Conservation (phyloP, 2,329 filamentous ascomycete species). For the Lachnellula suecica region DNA sequence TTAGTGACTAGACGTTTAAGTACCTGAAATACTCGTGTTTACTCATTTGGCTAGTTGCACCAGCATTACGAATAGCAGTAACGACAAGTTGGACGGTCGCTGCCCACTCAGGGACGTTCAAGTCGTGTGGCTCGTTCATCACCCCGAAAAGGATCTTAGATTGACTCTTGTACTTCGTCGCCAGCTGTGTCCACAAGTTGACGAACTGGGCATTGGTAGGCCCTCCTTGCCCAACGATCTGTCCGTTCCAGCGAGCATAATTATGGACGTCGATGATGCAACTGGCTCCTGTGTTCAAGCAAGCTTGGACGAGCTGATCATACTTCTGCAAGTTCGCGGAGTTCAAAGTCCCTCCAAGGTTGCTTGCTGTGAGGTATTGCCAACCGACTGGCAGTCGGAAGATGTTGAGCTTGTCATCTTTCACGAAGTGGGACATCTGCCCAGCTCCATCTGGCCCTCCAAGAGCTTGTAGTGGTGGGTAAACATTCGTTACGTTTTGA, state of each 20-base stretch:
- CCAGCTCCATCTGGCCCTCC: conserved; percentile 33
- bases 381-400: conserved; percentile 58
- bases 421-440: conserved; percentile 34
- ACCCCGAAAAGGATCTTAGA: conserved; percentile 60
- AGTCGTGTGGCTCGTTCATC: conserved; percentile 62
- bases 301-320: conserved; percentile 55
- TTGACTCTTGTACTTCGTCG: conserved; percentile 54
- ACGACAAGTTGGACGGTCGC: conserved; percentile 61
- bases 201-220: conserved; percentile 58
- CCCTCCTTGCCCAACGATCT: conserved; percentile 65
- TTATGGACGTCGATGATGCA: conserved; percentile 62
- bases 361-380: conserved; percentile 58
- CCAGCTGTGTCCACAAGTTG: conserved; percentile 56
- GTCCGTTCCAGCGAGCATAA: conserved; percentile 59
- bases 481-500: conserved; percentile 33
- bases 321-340: conserved; percentile 48
- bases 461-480: conserved; percentile 32
- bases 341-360: conserved; percentile 50
- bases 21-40: not conserved
- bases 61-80: conserved; percentile 62
- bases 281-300: conserved; percentile 53
- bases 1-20: not conserved
- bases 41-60: conserved; percentile 59
- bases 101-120: conserved; percentile 57
- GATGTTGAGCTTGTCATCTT: conserved; percentile 52